These are phyloP conservation scores for Pinus taeda DNA, from an alignment of 75 land plant genomes.

Conservation along the genomic window DNA sequence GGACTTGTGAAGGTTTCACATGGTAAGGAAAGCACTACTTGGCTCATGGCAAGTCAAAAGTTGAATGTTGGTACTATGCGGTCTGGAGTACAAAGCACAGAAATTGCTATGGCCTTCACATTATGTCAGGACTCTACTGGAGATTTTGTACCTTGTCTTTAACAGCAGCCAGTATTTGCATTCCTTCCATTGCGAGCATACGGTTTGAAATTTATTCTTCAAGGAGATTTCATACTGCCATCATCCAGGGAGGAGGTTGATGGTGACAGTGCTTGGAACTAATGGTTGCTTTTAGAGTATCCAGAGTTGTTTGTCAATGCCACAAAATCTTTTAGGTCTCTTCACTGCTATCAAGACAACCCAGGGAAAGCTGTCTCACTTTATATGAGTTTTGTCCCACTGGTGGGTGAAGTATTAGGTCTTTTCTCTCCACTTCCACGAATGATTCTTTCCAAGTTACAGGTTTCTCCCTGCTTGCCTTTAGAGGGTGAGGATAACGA, in stretches of 20 bases:
- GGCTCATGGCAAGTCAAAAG: conserved; percentile 62
- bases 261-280: conserved; percentile 87
- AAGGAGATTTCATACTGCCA: conserved; percentile 92
- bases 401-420: conserved; percentile 89
- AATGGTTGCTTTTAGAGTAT: conserved; percentile 87
- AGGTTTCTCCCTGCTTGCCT: conserved; percentile 64
- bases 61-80: conserved; percentile 45
- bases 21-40: conserved; percentile 58
- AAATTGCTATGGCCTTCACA: conserved; percentile 83
- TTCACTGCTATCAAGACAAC: conserved; percentile 49
- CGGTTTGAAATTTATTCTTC: conserved; percentile 90
- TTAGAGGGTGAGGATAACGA: conserved; percentile 45
- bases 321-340: conserved; percentile 51
- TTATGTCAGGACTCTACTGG: conserved; percentile 47
- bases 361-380: conserved; percentile 66
- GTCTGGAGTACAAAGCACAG: conserved; percentile 58
- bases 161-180: conserved; percentile 88
- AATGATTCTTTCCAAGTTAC: conserved; percentile 63
- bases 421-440: conserved; percentile 82
- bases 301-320: conserved; percentile 70
- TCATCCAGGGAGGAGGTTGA: conserved; percentile 95
- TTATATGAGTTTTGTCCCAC: conserved; percentile 86
- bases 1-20: conserved; percentile 71
- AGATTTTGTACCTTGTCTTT: conserved; percentile 37
- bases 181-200: conserved; percentile 89